A percentile compares a stretch with the other conserved stretches of the same genome.
Conservation (phyloP, 139 green algal species). For the Mesostigma viride region DNA sequence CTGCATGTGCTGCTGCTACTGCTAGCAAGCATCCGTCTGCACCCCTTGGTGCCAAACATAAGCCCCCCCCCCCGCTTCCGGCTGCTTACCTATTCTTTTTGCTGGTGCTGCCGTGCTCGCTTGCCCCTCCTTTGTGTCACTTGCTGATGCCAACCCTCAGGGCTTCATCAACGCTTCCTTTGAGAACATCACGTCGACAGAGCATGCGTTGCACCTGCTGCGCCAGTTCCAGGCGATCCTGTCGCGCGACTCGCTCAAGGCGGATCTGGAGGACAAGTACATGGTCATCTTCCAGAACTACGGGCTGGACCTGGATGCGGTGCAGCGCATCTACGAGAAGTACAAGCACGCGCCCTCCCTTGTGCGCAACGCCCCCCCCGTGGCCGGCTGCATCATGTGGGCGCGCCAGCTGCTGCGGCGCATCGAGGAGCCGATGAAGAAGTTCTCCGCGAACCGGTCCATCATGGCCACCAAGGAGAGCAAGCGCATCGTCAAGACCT, state of each 20-base stretch:
- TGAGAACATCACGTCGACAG: conserved; percentile 70
- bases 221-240: conserved; percentile 76
- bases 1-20: no score
- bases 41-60: no score
- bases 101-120: no score
- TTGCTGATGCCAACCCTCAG: no score
- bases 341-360: conserved; percentile 71
- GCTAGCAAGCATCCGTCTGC: no score
- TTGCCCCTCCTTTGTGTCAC: no score
- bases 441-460: conserved; percentile 59
- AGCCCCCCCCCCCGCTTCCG: no score
- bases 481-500: conserved; percentile 74
- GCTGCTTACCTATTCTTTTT: no score
- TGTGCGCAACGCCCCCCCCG: conserved; percentile 67
- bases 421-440: conserved; percentile 84
- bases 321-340: conserved; percentile 83
- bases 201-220: conserved; percentile 75
- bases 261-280: conserved; percentile 69
- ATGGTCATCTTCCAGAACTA: conserved; percentile 78
- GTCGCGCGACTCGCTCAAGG: conserved; percentile 64
- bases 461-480: conserved; percentile 78
- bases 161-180: conserved; percentile 75
- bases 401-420: conserved; percentile 71
- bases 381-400: conserved; percentile 82
- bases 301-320: conserved; percentile 63